Evolutionary conservation across 116 monocot genomes (phyloP), one percentile per base, ranked within the genome.

Genomic region (Trichopus zeylanicus): DNA sequence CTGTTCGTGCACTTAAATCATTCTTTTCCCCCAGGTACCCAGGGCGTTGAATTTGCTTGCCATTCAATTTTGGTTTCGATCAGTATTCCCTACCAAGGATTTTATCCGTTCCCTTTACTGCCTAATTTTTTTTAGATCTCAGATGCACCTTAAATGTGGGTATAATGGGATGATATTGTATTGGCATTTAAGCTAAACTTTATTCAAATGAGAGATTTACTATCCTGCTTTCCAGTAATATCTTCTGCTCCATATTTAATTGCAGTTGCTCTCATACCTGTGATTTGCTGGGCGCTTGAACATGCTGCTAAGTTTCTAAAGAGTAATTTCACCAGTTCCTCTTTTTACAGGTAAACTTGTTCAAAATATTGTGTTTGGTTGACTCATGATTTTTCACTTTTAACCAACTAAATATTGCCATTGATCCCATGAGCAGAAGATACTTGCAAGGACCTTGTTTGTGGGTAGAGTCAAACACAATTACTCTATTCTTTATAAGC

Each of bases 221-320:
- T 42, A 16, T 42, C n/a, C 12, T 42, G 13, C n/a, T 0, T 15
- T 42, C 18, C 18, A 21, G 19, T 8, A 19, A 6, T 25, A 20
- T 46, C 2, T 46, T 2, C 49, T 49, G 22, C 9, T 49, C 21
- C 19, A 56, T 24, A 26, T 71, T 57, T 61, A 35, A n/a, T 73
- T 31, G 42, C 76, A 95, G 95, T 95, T 76, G 83, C 84, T 61
- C 67, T 95, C 59, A 71, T 90, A 63, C 90, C 95, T 67, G 84
- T 90, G 19, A 58, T 84, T 61, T 90, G 87, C 65, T 75, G 95
- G 71, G 67, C 81, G 26, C 68, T 86, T 67, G 81, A 87, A 54
- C 67, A 75, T 68, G 77, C 76, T 54, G 78, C 90, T 11, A 86
- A 77, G 60, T 90, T 81, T 61, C 64, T 90, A 53, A 90, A 84